Base-by-base conservation (phyloP, 495 filamentous ascomycete species). In the Trichocladium uniseriatum region DNA sequence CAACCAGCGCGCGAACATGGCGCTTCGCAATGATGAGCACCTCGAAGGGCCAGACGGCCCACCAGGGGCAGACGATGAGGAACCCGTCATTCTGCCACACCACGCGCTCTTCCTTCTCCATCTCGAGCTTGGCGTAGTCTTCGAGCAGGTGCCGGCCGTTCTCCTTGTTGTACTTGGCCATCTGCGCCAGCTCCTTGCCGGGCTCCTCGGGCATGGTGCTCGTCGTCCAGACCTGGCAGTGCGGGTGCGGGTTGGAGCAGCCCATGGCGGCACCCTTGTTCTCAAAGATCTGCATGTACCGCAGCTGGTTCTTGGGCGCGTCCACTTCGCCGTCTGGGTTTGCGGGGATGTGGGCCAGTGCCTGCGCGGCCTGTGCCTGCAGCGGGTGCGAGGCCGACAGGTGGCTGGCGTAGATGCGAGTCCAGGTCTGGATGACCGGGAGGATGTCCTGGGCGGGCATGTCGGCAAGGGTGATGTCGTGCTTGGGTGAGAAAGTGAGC, bases 281-380 rank as follows among this genome's bases (percentile, higher is more conserved):
- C 69, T 98, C 92, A 53, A 98, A 97, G 55, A 98, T 96, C 67
- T 98, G 92, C 90, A 98, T 96, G 67, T 94, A 97, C 39, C 82
- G 79, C 58, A 94, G 88, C 66, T 96, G 89, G 47, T 84, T 21
- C 39, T 78, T 81, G 6, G 89, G 80, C 28, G 72, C 69, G 44
- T 57, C 74, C 14, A 60, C 62, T 60, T 61, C 68, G 43, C 60
- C 66, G 46, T 69, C 62, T 1, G 60, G 54, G 41, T 59, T 62
- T 51, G 53, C 67, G 54, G 52, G 76, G 71, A 52, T 72, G 58
- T 27, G 63, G 10, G 51, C 52, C 20, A 72, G 45, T 2, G 58
- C 58, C 15, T 59, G 50, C 5, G 53, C 57, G 1, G 68, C 70
- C 7, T 66, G 53, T 10, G 53, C 55, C 10, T 73, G 78, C 35